phyloP scores from a whole-genome alignment of 257 asterid species.

The Eucommia ulmoides region DNA sequence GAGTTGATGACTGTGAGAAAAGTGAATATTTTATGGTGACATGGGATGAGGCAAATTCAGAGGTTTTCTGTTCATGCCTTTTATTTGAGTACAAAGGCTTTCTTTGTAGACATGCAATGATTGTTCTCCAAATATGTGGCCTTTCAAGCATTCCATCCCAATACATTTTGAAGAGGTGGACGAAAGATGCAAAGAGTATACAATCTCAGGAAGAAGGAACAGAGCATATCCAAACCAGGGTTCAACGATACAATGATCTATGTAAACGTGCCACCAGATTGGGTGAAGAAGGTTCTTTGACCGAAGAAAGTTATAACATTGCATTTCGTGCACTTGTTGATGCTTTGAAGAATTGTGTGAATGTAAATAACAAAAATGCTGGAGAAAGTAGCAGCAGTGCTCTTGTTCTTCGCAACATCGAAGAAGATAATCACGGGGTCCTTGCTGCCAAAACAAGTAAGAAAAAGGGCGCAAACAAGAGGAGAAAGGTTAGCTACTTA shows the following conservation, averaged over 20 bases:
- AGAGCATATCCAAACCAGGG: slow-evolving; percentile 59
- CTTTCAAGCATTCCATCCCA: slow-evolving; percentile 72
- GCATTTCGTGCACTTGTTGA: slow-evolving; percentile 80
- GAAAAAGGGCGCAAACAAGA: slow-evolving; percentile 63
- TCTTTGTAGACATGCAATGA: slow-evolving; percentile 93
- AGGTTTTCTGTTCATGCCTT: slow-evolving; percentile 89
- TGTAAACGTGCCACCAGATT: slow-evolving; percentile 82
- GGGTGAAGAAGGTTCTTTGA: slow-evolving; percentile 82
- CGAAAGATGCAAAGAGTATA: slow-evolving; percentile 73
- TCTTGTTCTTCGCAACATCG: slow-evolving; percentile 43
- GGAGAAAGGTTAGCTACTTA: slow-evolving; percentile 54
- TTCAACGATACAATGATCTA: slow-evolving; percentile 77
- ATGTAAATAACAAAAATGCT: slow-evolving; percentile 56
- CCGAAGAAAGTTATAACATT: slow-evolving; percentile 57
- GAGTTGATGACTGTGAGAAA: slow-evolving; percentile 41
- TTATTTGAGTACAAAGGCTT: slow-evolving; percentile 85
- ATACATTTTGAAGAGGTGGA: slow-evolving; percentile 90
- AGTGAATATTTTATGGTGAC: slow-evolving; percentile 59
- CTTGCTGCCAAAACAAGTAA: slow-evolving; percentile 38
- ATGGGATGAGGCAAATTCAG: slow-evolving; percentile 59
- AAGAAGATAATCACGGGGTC: slow-evolving; percentile 46
- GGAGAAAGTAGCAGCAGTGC: slow-evolving; percentile 41
- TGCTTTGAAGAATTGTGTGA: slow-evolving; percentile 69
- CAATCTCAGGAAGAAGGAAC: slow-evolving; percentile 39
- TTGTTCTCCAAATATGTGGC: slow-evolving; percentile 92